Conservation (phyloP, 495 filamentous ascomycete genomes). For the Daldinia caldariorum region DNA sequence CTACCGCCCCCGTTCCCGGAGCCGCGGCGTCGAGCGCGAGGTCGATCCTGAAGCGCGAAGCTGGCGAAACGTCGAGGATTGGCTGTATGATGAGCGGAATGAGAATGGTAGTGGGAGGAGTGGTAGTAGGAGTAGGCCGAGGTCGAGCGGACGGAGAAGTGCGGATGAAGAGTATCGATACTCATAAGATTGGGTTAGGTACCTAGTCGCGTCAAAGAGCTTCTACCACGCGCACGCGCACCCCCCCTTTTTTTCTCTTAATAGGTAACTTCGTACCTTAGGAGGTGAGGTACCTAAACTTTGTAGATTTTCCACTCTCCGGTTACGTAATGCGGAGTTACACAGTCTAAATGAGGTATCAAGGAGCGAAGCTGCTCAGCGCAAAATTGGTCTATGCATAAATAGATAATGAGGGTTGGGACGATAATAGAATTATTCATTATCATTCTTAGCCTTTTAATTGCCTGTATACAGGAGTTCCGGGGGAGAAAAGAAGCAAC, state of each 20-base stretch:
- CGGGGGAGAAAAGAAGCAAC: not conserved
- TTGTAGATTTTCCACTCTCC: slow-evolving; percentile 1
- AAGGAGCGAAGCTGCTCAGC: not conserved
- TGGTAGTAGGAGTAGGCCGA: slow-evolving; percentile 12
- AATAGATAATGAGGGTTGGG: no score
- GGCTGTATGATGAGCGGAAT: slow-evolving; percentile 42
- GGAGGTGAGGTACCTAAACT: no score
- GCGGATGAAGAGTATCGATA: slow-evolving; percentile 41
- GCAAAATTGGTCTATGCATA: no score
- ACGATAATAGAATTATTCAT: not conserved
- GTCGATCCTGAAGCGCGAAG: slow-evolving; percentile 43
- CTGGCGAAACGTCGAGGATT: slow-evolving; percentile 48
- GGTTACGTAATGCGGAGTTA: not conserved
- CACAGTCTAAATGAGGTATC: not conserved
- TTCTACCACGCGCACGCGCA: not conserved
- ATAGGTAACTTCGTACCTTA: no score
- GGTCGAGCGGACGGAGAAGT: slow-evolving; percentile 27
- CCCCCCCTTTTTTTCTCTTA: not conserved
- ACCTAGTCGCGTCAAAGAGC: not conserved
- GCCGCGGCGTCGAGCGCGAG: slow-evolving; percentile 41
- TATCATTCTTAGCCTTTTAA: no score
- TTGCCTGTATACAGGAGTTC: not conserved
- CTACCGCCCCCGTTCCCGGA: slow-evolving; percentile 14
- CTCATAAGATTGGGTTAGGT: slow-evolving; percentile 14
- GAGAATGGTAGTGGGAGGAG: not conserved